Percentiles rank a stretch among this genome's conserved stretches.
Evolutionary conservation across 352 stramenopile species (phyloP).

Genomic region (Phytopythium delawarense): DNA sequence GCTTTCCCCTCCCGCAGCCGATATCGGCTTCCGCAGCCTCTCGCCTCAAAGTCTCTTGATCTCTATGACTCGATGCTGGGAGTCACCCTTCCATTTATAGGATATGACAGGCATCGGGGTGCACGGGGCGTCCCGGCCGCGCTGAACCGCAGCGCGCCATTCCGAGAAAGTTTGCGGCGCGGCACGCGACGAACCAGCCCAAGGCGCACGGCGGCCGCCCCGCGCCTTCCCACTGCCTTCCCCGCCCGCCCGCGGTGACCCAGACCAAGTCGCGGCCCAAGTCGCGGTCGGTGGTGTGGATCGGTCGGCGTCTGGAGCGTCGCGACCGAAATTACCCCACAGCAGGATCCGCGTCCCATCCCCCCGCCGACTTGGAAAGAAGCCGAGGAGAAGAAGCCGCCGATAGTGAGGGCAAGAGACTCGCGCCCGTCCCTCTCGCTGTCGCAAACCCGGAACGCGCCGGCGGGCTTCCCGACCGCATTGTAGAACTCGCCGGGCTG

Average conservation of each 20-base stretch:
- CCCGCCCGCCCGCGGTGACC: neutral
- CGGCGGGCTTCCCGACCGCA: neutral
- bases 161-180: slow-evolving; percentile 1
- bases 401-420: neutral
- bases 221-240: neutral
- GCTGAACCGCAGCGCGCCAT: slow-evolving; percentile 1
- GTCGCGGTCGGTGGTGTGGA: too few species aligned
- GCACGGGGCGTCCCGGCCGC: neutral
- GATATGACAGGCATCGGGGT: neutral
- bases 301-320: neutral
- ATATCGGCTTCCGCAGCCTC: neutral
- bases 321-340: neutral
- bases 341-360: neutral
- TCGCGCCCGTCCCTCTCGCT: neutral
- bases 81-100: neutral
- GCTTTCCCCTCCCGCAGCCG: neutral
- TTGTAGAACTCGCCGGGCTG: slow-evolving; percentile 5
- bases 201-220: neutral
- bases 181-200: neutral
- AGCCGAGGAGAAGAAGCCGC: neutral
- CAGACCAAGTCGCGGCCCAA: too few species aligned
- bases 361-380: slow-evolving; percentile 3
- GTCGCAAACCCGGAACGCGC: slow-evolving; percentile 3
- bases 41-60: neutral
- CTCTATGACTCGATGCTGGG: neutral